These are phyloP conservation scores for Rhodotorula taiwanensis DNA, from an alignment of 768 basidiomycete genomes.

Conservation along the genomic window DNA sequence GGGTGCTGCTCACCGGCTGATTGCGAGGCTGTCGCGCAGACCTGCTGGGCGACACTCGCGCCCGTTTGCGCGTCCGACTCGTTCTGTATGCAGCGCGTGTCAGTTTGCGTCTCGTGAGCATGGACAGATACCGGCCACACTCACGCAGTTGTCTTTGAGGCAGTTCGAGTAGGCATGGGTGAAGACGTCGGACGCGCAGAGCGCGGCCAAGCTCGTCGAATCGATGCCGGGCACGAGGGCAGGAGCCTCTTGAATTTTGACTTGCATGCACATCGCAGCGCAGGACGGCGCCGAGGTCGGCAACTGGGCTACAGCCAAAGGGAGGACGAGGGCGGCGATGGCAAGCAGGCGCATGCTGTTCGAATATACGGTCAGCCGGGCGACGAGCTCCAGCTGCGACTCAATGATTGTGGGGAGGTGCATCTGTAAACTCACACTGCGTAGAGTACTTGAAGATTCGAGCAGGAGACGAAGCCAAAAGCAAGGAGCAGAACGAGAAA, in stretches of 20 bases:
- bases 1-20: neutral
- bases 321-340: neutral
- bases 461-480: too few relatives aligned
- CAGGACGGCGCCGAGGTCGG: neutral
- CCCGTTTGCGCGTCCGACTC: neutral
- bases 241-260: neutral
- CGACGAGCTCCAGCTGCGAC: too few relatives aligned
- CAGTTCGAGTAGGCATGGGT: neutral
- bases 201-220: neutral
- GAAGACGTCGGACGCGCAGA: neutral
- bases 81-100: neutral
- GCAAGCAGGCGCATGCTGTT: too few relatives aligned
- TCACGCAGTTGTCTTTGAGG: constrained; percentile 1
- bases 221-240: constrained; percentile 1
- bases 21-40: neutral
- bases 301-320: neutral
- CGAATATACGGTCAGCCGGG: too few relatives aligned
- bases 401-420: too few relatives aligned
- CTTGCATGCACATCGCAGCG: neutral
- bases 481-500: too few relatives aligned
- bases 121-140: neutral
- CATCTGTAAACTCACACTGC: too few relatives aligned
- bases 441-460: too few relatives aligned
- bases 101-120: too few relatives aligned
- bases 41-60: neutral